phyloP scores from a whole-genome alignment of 129 eudicot genomes.

The Flaveria trinervia region DNA sequence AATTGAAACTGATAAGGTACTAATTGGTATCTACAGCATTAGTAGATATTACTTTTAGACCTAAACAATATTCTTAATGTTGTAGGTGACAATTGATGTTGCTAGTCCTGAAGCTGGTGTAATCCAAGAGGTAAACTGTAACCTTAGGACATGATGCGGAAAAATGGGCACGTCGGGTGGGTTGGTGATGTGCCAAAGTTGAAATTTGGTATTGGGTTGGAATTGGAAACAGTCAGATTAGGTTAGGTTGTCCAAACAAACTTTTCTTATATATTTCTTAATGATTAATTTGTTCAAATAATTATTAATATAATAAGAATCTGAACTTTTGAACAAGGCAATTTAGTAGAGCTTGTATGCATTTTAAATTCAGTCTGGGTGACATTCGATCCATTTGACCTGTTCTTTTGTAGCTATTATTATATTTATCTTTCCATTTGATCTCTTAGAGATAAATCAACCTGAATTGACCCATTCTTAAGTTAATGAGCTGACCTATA shows the following conservation, averaged over 20 bases:
- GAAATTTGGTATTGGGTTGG: not conserved
- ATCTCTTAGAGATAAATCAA: not conserved
- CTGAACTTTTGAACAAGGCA: not conserved
- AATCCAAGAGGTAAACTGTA: slow-evolving; percentile 47
- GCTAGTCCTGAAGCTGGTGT: slow-evolving; percentile 69
- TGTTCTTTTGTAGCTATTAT: not conserved
- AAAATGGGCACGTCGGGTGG: not conserved
- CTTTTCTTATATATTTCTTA: not conserved
- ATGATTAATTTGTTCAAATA: not conserved
- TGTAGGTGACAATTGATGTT: slow-evolving; percentile 72
- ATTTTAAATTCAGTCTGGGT: not conserved
- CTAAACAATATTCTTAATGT: slow-evolving; percentile 23
- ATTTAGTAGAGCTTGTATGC: slow-evolving; percentile 8
- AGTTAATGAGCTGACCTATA: not conserved
- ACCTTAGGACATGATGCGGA: not conserved
- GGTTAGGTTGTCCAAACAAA: slow-evolving; percentile 11
- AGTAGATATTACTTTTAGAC: not conserved
- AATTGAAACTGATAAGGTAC: slow-evolving; percentile 72
- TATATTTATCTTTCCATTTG: not conserved
- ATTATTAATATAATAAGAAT: not conserved
- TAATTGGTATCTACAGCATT: slow-evolving; percentile 18
- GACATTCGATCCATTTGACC: not conserved
- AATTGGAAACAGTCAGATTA: not conserved
- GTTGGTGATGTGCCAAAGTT: slow-evolving; percentile 3
- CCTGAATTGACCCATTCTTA: not conserved